Evolutionary conservation across 2,329 filamentous ascomycete species (phyloP).

Genomic region (Colletotrichum chlorophyti): DNA sequence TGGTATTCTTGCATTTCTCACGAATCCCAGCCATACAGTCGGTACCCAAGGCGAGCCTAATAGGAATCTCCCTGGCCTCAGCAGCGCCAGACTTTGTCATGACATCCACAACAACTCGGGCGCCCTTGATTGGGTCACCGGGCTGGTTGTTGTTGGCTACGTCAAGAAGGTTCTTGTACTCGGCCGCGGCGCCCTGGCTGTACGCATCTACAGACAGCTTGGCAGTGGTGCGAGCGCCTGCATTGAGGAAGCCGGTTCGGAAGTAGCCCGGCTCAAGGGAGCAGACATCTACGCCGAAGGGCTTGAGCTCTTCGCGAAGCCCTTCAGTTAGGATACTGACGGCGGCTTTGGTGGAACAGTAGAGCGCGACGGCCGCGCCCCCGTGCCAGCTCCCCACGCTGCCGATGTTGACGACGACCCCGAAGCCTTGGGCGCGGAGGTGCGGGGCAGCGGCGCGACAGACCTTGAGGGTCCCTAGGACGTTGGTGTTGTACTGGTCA

Average conservation of each 20-base stretch:
- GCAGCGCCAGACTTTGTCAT: conserved; percentile 57
- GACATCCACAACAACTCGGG: conserved; percentile 59
- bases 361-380: conserved; percentile 45
- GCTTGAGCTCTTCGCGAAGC: conserved; percentile 48
- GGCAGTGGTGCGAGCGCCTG: conserved; percentile 35
- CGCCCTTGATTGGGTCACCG: conserved; percentile 62
- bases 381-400: conserved; percentile 53
- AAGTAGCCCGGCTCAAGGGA: conserved; percentile 61
- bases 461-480: conserved; percentile 58
- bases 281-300: conserved; percentile 50
- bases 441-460: conserved; percentile 54
- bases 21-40: conserved; percentile 53
- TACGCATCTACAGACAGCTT: conserved; percentile 41
- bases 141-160: conserved; percentile 54
- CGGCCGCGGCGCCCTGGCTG: conserved; percentile 37
- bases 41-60: conserved; percentile 60
- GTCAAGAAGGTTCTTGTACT: conserved; percentile 38
- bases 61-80: conserved; percentile 55
- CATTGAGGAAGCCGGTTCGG: conserved; percentile 55
- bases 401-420: conserved; percentile 51
- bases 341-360: conserved; percentile 54
- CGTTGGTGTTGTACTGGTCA: conserved; percentile 56
- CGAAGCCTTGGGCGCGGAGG: conserved; percentile 46
- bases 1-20: conserved; percentile 49
- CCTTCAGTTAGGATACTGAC: conserved; percentile 52